These are phyloP conservation scores for Amylostereum areolatum DNA, from an alignment of 1,284 basidiomycete species.

Conservation along the genomic window DNA sequence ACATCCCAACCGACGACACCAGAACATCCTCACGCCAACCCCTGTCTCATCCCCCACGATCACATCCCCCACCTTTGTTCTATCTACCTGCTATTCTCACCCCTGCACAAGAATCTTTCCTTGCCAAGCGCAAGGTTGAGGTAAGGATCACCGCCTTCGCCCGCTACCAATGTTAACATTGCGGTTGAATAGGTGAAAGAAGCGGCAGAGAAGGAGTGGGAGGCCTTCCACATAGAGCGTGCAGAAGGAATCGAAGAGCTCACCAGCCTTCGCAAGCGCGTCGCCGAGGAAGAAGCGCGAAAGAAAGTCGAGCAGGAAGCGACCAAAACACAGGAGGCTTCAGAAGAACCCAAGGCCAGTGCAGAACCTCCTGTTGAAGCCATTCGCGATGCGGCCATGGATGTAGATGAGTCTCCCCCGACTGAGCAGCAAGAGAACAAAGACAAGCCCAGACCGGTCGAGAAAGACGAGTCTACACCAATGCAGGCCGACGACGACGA, in stretches of 20 bases:
- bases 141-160: conserved; percentile 27
- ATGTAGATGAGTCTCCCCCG: conserved; percentile 24
- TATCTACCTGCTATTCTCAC: conserved; percentile 67
- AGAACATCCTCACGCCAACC: conserved; percentile 31
- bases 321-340: conserved; percentile 2
- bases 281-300: conserved; percentile 48
- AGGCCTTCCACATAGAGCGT: conserved; percentile 55
- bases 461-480: conserved; percentile 34
- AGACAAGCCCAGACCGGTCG: conserved; percentile 23
- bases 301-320: conserved; percentile 28
- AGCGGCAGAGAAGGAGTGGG: conserved; percentile 65
- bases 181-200: conserved; percentile 42
- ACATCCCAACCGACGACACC: conserved; percentile 38
- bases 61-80: conserved; percentile 70
- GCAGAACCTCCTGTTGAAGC: too few relatives aligned
- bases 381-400: conserved; percentile 5
- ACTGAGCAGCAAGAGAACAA: conserved; percentile 26
- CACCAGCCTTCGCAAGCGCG: conserved; percentile 50
- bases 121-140: conserved; percentile 55
- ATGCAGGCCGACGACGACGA: conserved; percentile 51
- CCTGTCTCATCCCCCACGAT: conserved; percentile 46
- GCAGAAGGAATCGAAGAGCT: conserved; percentile 56
- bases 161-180: conserved; percentile 2
- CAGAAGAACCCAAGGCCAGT: conserved; percentile 8
- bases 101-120: conserved; percentile 64